Base-by-base conservation (phyloP, 495 filamentous ascomycete species). In the Aspergillus mulundensis region DNA sequence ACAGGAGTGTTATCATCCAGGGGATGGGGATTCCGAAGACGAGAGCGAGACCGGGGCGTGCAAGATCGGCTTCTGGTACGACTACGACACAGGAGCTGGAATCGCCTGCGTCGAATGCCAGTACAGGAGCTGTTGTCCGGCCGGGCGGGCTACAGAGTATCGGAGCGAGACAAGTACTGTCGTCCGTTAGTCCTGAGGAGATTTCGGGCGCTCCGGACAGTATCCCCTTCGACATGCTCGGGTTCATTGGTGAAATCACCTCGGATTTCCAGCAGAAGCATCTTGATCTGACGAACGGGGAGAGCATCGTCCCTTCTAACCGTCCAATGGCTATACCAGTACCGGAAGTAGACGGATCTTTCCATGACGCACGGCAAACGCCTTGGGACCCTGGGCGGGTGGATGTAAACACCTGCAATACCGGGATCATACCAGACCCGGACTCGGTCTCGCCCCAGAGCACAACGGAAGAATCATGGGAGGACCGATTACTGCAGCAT, bases 231-330 rank as follows among this genome's bases (percentile, higher is more conserved):
- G 72, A 75, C 50, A 73, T 75, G 65, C 70, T 75, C 25, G 64
- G 64, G 0, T 73, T 73, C 42, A 75, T 75, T 54, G 72, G 70
- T 30, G 70, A 67, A 7, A 70, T 75, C 14, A 73, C 69, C 1
- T 70, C 70, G 3, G 72, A 72, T 34, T 55, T 75, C 36, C 66
- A 73, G 36, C 72, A 73, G 53, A 75, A 71, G 50, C 70, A 73
- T 53, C 54, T 69, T 10, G 66, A 75, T 24, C 48, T 75, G 53
- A 66, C 66, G 2, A 66, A 46, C 15, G 20, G 67, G 46, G 67
- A 67, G 1, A 19, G 32, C 5, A 41, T 43, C 2, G 25, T 8
- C 11, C 24, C 45, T 19, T 50, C 53, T 1, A 28, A 28, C n/a
- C 34, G 15, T 40, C 47, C 25, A 4, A 28, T 3, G 14, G 48